Conservation (phyloP, 768 basidiomycete genomes). For the Sistotremastrum niveocremeum region DNA sequence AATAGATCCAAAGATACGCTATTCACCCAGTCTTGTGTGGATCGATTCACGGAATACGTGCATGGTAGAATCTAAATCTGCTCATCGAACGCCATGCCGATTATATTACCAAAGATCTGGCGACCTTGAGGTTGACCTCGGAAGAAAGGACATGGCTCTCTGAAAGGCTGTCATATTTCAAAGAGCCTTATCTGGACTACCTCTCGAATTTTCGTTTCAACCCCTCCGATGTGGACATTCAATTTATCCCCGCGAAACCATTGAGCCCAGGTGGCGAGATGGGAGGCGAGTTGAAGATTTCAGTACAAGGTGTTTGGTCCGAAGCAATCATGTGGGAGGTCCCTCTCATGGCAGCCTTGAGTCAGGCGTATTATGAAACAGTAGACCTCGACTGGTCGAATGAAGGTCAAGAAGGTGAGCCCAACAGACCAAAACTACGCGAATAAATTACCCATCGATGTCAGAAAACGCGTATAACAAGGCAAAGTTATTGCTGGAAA, state of each 20-base stretch:
- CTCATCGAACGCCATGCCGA: neutral
- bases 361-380: constrained; percentile 74
- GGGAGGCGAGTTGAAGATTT: constrained; percentile 58
- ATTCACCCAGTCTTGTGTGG: constrained; percentile 55
- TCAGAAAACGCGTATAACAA: constrained; percentile 66
- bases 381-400: constrained; percentile 75
- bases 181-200: constrained; percentile 59
- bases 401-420: constrained; percentile 62
- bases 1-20: constrained; percentile 53
- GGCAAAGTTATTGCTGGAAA: constrained; percentile 44
- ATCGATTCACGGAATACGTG: constrained; percentile 32
- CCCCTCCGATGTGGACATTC: constrained; percentile 55
- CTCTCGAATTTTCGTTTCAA: constrained; percentile 57
- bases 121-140: constrained; percentile 40
- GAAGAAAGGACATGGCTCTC: constrained; percentile 58
- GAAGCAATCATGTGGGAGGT: constrained; percentile 95
- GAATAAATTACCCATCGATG: neutral
- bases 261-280: constrained; percentile 29
- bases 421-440: neutral
- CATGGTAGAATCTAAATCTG: neutral
- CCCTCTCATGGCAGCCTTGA: constrained; percentile 83
- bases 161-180: constrained; percentile 61
- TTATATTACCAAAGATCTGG: constrained; percentile 43
- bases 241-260: constrained; percentile 37
- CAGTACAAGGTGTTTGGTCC: constrained; percentile 57